A percentile compares a stretch with the other conserved stretches of the same genome.
Evolutionary conservation across 2,329 filamentous ascomycete species (phyloP).

Genomic region (Cladorrhinum sp.): DNA sequence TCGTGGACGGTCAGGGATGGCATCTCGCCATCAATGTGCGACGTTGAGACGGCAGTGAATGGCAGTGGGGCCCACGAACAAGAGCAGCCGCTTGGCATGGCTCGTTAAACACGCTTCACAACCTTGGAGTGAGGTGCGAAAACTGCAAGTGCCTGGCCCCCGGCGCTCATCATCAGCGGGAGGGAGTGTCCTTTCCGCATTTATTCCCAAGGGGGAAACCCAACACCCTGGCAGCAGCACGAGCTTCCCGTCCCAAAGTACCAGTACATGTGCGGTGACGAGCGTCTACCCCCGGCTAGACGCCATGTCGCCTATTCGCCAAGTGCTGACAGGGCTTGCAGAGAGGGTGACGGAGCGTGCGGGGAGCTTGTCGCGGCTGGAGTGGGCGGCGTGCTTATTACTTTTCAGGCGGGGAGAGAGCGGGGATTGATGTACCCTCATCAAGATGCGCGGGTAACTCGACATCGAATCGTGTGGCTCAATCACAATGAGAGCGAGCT

Average conservation of each 20-base stretch:
- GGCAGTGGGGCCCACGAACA: constrained; percentile 6
- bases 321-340: constrained; percentile 26
- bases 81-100: constrained; percentile 17
- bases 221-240: constrained; percentile 6
- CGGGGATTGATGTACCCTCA: background rate
- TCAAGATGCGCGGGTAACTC: constrained; percentile 8
- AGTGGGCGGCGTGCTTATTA: constrained; percentile 7
- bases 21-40: background rate
- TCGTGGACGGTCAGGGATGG: background rate
- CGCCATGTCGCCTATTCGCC: constrained; percentile 32
- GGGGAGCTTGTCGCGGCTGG: constrained; percentile 11
- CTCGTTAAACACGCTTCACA: constrained; percentile 9
- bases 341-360: constrained; percentile 24
- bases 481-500: constrained; percentile 3
- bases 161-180: constrained; percentile 22
- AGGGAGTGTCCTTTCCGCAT: constrained; percentile 21
- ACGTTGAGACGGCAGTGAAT: constrained; percentile 10
- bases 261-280: constrained; percentile 21
- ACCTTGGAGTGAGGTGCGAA: no score
- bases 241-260: constrained; percentile 23
- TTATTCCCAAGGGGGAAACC: constrained; percentile 16
- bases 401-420: constrained; percentile 7
- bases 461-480: constrained; percentile 2
- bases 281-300: constrained; percentile 25
- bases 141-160: constrained; percentile 27